Base-by-base conservation (phyloP, 305 asterid genomes). In the Caryopteris hybrid region DNA sequence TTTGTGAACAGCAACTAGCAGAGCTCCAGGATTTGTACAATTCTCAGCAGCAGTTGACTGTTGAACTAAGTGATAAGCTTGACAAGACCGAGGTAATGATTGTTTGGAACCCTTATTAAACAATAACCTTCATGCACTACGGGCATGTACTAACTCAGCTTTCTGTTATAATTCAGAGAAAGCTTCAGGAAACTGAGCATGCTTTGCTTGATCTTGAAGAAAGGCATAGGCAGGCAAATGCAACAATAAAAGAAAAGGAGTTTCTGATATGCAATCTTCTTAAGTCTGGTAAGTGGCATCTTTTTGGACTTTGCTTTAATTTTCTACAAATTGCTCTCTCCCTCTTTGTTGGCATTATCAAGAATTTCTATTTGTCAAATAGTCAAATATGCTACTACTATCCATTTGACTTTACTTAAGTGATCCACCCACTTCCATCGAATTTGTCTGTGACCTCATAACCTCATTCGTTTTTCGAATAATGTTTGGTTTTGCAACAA, bases 241-340 rank as follows among this genome's bases (percentile, higher is more conserved):
- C 88, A 69, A 88, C 89, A 48, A 93, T 93, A 63, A 93, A 89
- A 75, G 99, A 93, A 73, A 93, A 91, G 86, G 97, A 93, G 64
- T 93, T 70, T 79, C 77, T 93, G 68, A 88, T 93, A 83, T 77
- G 90, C 77, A 88, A 83, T 78, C 95, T 93, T 79, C 90, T 91
- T 0, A 89, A 82, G 65, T 93, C 97, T 58, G 99, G 99, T 93
- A 75, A 70, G 87, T 68, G 71, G 9, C 78, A 57, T 73, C 53
- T 55, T 46, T 63, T 51, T 22, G 16, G 3, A 8, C 4, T 31
- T 31, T 43, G n/a, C 29, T 66, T 54, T 23, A 20, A 21, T 54
- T 45, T 64, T 69, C 1, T 16, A 48, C 23, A 18, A 34, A 36
- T 6, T 53, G 2, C 34, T 45, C 58, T 61, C 53, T 39, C 61